Conservation (phyloP, 2,329 filamentous ascomycete genomes). For the Ophioceras dolichostomum region DNA sequence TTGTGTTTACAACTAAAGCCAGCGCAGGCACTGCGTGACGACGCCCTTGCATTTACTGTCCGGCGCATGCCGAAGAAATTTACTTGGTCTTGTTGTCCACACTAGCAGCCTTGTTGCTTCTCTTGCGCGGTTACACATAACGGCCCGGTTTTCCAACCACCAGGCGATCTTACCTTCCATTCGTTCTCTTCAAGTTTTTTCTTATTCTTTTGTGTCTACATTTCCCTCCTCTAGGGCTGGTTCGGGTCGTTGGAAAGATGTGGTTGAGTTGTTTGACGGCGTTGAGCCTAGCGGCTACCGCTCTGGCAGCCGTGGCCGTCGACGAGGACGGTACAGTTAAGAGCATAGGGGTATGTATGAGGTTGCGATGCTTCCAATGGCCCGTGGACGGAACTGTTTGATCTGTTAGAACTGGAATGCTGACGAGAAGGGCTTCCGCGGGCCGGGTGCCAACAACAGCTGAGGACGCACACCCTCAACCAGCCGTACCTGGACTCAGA, state of each 20-base stretch:
- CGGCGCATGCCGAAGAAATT: no score
- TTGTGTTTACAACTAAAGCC: not conserved
- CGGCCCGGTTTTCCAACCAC: no score
- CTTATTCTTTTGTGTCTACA: not conserved
- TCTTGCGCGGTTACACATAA: no score
- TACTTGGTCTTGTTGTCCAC: no score
- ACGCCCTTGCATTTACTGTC: no score
- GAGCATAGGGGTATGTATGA: constrained; percentile 33
- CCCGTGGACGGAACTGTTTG: no score
- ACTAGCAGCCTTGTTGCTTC: no score
- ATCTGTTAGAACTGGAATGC: no score
- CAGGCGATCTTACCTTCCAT: constrained; percentile 1
- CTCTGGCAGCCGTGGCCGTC: constrained; percentile 32
- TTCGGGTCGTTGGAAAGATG: constrained; percentile 21
- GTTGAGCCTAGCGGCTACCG: constrained; percentile 33
- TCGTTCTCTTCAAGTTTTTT: not conserved
- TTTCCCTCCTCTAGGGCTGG: not conserved
- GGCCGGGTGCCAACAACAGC: constrained; percentile 39
- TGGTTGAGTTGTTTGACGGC: constrained; percentile 31
- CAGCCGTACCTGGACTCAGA: constrained; percentile 97
- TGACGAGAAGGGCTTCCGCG: no score
- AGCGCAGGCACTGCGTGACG: not conserved
- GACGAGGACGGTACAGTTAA: constrained; percentile 33
- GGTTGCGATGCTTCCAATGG: not conserved
- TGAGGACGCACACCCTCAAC: constrained; percentile 75